Evolutionary conservation across 2,329 filamentous ascomycete species (phyloP).

Genomic region (Colletotrichum sojae): DNA sequence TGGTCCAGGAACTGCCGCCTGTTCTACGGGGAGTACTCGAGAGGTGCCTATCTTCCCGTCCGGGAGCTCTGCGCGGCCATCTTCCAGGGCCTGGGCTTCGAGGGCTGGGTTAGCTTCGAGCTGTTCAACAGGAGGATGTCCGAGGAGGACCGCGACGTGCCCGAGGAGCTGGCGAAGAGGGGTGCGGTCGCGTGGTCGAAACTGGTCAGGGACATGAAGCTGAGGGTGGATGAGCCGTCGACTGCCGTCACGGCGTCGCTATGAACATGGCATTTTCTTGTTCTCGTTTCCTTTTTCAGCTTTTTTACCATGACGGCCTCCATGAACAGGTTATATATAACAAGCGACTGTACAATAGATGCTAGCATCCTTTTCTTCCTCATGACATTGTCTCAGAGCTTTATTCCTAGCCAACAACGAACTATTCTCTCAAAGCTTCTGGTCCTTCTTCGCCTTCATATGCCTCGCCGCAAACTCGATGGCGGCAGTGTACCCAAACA

Average conservation of each 20-base stretch:
- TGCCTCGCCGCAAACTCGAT: constrained; percentile 67
- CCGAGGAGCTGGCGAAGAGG: constrained; percentile 72
- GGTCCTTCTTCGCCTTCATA: constrained; percentile 56
- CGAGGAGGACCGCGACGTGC: constrained; percentile 64
- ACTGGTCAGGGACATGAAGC: constrained; percentile 55
- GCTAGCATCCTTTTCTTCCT: constrained; percentile 4
- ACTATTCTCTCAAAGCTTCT: constrained; percentile 13
- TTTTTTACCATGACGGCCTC: too few relatives aligned
- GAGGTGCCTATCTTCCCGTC: constrained; percentile 78
- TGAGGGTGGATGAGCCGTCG: constrained; percentile 45
- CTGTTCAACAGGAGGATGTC: constrained; percentile 75
- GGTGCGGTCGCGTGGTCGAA: constrained; percentile 66
- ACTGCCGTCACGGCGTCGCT: constrained; percentile 52
- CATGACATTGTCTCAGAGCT: too few relatives aligned
- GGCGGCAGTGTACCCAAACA: constrained; percentile 73
- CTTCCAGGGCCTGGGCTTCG: constrained; percentile 74
- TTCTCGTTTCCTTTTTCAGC: too few relatives aligned
- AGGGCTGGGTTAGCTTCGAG: constrained; percentile 81
- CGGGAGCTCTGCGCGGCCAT: constrained; percentile 72
- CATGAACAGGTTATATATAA: neutral
- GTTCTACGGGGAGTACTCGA: constrained; percentile 66
- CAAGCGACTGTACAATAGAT: constrained; percentile 32
- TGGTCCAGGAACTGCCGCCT: constrained; percentile 83
- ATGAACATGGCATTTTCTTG: constrained; percentile 40
- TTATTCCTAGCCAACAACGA: neutral